Evolutionary conservation across 2,329 filamentous ascomycete species (phyloP).

Genomic region (Neopestalotiopsis rosae): DNA sequence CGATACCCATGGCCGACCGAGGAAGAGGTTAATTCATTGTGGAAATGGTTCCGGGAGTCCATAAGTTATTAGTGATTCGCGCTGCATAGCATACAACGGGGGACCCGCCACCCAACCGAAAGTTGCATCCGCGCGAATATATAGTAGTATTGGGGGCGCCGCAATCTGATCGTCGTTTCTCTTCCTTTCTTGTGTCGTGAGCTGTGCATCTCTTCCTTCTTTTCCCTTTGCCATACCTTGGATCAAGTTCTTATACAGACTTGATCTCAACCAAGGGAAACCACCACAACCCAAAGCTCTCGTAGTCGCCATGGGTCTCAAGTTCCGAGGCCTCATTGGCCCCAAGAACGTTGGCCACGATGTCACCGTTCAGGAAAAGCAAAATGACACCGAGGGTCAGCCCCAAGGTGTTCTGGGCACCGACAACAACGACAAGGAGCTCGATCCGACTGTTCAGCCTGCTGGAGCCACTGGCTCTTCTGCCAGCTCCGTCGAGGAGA

Average conservation of each 20-base stretch:
- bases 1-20: neutral
- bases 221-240: conserved; percentile 1
- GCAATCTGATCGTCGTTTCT: conserved; percentile 3
- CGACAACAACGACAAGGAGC: conserved; percentile 14
- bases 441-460: neutral
- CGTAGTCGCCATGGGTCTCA: conserved; percentile 14
- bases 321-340: conserved; percentile 20
- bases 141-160: neutral
- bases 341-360: conserved; percentile 13
- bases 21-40: neutral
- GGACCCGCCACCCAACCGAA: neutral
- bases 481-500: conserved; percentile 1
- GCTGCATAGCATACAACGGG: neutral
- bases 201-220: neutral
- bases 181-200: conserved; percentile 5
- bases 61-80: neutral
- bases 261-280: neutral
- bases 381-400: conserved; percentile 15
- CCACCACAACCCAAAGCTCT: neutral
- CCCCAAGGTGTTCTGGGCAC: neutral
- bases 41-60: neutral
- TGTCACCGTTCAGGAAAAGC: conserved; percentile 14
- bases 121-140: conserved; percentile 4
- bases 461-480: neutral
- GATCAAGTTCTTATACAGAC: neutral